Percentiles rank a stretch among this genome's conserved stretches.
Evolutionary conservation across 2,329 filamentous ascomycete species (phyloP).

Genomic region (Fusarium mangiferae): DNA sequence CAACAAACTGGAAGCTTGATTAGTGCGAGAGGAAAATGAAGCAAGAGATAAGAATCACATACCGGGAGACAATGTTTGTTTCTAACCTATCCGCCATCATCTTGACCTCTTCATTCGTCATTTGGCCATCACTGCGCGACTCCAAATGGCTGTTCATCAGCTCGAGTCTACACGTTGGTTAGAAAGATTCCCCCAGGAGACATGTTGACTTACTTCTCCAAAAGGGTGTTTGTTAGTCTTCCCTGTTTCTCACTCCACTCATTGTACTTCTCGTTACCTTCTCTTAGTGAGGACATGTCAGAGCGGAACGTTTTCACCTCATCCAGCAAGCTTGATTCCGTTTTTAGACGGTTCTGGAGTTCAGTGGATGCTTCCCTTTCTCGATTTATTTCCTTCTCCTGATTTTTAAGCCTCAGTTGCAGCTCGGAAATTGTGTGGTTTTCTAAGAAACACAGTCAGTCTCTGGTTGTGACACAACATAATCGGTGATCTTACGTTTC

Average conservation of each 20-base stretch:
- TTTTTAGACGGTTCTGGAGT: conserved; percentile 24
- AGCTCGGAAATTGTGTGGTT: conserved; percentile 40
- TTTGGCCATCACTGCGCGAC: neutral
- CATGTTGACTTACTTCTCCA: conserved; percentile 28
- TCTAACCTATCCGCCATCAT: conserved; percentile 21
- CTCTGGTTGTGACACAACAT: neutral
- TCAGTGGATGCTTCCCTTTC: conserved; percentile 4
- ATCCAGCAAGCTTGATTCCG: conserved; percentile 18
- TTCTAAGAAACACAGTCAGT: conserved; percentile 34
- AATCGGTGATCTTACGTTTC: conserved; percentile 37
- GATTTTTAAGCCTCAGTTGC: conserved; percentile 27
- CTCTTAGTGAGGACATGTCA: conserved; percentile 36
- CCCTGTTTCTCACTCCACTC: conserved; percentile 1
- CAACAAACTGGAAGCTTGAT: conserved; percentile 18
- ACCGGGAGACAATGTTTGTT: conserved; percentile 34
- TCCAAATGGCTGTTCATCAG: conserved; percentile 16
- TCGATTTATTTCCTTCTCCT: conserved; percentile 29
- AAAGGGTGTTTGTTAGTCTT: conserved; percentile 13
- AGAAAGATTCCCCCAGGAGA: neutral
- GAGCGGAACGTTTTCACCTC: conserved; percentile 22
- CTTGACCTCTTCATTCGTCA: neutral
- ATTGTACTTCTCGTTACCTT: conserved; percentile 1
- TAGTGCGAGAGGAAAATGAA: neutral
- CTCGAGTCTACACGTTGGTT: conserved; percentile 26
- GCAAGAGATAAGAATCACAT: neutral